Conservation (phyloP, 345 rosid species). For the Capsella bursapastoris region DNA sequence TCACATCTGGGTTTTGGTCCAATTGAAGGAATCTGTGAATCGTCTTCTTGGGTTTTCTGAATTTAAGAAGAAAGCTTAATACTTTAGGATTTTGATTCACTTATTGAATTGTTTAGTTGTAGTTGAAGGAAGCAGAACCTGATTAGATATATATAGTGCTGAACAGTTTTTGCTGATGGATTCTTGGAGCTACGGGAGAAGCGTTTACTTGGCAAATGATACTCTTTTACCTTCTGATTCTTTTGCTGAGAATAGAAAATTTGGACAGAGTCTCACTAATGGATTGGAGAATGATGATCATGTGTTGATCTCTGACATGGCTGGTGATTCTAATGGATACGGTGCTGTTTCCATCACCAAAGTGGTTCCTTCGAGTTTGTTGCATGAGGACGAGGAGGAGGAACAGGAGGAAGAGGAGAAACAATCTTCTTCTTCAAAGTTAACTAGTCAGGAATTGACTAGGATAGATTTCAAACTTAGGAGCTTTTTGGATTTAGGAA, state of each 20-base stretch:
- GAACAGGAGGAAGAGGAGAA: constrained; percentile 49
- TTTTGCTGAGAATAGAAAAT: constrained; percentile 48
- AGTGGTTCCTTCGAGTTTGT: constrained; percentile 44
- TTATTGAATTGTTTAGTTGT: neutral
- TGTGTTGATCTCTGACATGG: constrained; percentile 45
- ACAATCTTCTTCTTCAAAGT: constrained; percentile 51
- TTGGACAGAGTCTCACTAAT: constrained; percentile 46
- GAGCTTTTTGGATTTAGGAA: constrained; percentile 53
- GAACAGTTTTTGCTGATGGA: constrained; percentile 49
- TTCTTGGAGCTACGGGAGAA: constrained; percentile 60
- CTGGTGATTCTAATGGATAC: constrained; percentile 44
- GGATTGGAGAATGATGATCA: constrained; percentile 39
- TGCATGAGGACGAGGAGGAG: constrained; percentile 42
- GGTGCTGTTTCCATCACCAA: constrained; percentile 43
- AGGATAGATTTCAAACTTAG: constrained; percentile 76
- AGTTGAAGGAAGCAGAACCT: constrained; percentile 16
- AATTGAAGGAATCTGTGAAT: constrained; percentile 12
- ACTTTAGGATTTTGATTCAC: constrained; percentile 3
- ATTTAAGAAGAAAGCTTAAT: constrained; percentile 19
- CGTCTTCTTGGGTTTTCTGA: constrained; percentile 11
- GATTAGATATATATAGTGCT: neutral
- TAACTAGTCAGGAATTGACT: constrained; percentile 53
- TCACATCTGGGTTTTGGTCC: constrained; percentile 28
- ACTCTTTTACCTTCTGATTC: constrained; percentile 51
- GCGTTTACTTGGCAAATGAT: constrained; percentile 47